A percentile compares a stretch with the other conserved stretches of the same genome.
Conservation (phyloP, 2,329 filamentous ascomycete genomes). For the Ophiocordyceps sinensis region DNA sequence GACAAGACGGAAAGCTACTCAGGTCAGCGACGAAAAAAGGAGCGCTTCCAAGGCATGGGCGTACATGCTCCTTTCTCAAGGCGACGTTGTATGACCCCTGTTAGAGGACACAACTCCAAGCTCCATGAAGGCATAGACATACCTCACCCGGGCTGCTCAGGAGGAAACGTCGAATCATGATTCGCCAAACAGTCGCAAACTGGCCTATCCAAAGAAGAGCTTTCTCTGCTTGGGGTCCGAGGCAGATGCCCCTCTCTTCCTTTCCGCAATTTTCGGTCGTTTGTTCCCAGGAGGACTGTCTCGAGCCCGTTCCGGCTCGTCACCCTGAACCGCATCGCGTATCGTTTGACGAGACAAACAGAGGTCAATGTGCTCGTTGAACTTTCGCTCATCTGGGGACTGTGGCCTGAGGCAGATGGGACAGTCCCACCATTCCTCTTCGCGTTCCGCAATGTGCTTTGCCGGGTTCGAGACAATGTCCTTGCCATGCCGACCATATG, state of each 20-base stretch:
- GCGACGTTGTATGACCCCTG: too few species aligned
- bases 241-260: conserved; percentile 20
- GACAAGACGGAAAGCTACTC: too few species aligned
- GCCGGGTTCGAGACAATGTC: conserved; percentile 34
- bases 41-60: too few species aligned
- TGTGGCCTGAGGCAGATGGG: conserved; percentile 77
- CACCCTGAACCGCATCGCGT: conserved; percentile 58
- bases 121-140: too few species aligned
- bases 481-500: conserved; percentile 27
- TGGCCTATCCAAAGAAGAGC: conserved; percentile 32
- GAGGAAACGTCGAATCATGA: not conserved
- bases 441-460: conserved; percentile 12
- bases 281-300: conserved; percentile 24
- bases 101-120: too few species aligned
- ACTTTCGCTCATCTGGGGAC: conserved; percentile 54
- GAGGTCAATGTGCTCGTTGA: conserved; percentile 87
- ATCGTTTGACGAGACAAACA: conserved; percentile 82
- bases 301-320: conserved; percentile 11
- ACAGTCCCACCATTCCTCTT: conserved; percentile 60
- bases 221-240: conserved; percentile 35
- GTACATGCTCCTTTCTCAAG: too few species aligned
- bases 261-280: conserved; percentile 18
- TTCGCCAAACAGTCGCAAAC: not conserved
- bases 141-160: too few species aligned
- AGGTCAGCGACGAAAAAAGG: too few species aligned